Percentiles rank a stretch among this genome's conserved stretches.
These are phyloP conservation scores for Xylaria sp. DNA, from an alignment of 2,329 filamentous ascomycete genomes.

Conservation along the genomic window DNA sequence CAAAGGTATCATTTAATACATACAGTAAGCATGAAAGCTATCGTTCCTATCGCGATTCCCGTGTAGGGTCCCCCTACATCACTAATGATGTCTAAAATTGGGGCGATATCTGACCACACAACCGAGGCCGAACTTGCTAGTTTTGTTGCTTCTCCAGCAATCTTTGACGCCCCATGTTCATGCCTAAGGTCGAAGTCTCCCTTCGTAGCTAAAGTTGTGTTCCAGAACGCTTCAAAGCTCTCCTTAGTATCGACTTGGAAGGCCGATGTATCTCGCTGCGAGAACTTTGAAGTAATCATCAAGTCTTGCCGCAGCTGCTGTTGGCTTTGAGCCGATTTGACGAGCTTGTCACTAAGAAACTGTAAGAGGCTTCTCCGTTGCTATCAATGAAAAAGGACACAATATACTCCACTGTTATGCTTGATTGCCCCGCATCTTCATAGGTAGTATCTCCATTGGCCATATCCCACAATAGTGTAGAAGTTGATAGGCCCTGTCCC, in stretches of 20 bases:
- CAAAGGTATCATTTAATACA: neutral
- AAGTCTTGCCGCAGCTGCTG: neutral
- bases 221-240: neutral
- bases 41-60: neutral
- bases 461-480: no score
- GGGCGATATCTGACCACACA: neutral
- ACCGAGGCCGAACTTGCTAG: neutral
- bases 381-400: neutral
- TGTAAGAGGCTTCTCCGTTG: no score
- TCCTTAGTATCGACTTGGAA: neutral
- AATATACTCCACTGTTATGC: neutral
- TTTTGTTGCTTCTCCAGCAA: neutral
- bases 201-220: neutral
- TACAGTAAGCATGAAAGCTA: conserved; percentile 6
- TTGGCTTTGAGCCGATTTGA: neutral
- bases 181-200: neutral
- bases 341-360: neutral
- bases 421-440: no score
- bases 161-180: neutral
- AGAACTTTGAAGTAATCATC: neutral
- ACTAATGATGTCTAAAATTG: neutral
- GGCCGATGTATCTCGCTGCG: neutral
- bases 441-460: no score
- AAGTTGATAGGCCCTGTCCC: no score
- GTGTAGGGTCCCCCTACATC: neutral